Evolutionary conservation across 805 yeast genomes (phyloP), one percentile per base, ranked within the genome.

Genomic region (Hanseniaspora clermontiae): DNA sequence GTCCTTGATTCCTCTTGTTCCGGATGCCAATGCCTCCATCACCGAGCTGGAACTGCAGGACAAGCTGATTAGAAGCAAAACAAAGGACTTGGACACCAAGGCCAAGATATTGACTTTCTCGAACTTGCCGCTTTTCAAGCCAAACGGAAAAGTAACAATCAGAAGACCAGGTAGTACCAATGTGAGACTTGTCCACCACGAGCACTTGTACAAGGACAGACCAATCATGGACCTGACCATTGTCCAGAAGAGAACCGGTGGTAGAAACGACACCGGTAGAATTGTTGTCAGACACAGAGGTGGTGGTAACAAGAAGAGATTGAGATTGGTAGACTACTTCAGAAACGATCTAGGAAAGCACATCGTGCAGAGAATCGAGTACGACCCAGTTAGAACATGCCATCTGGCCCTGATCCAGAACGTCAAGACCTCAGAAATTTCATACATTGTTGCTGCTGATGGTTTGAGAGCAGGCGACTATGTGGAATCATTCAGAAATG

Each of bases 201-300:
- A 87, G 15, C 86, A 93, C 69, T 73, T 93, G 60, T 84, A 86
- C 78, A 85, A 83, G 66, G 96, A 96, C 10, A 76, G 83, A 55
- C 96, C 97, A 1, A 72, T 84, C 58, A 76, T 76, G 66, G 81
- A 82, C 47, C 76, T 93, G 65, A 91, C 98, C 0, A 77, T 77
- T 37, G 79, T 89, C 17, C 80, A 79, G 65, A 79, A 82, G 65
- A 78, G 80, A 57, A 80, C 82, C 49, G 84, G 95, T 55, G 98
- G 98, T 61, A 83, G 98, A 73, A 90, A 91, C 69, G 76, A 84
- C 70, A 74, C 84, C 4, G 98, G 98, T 62, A 78, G 79, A 62
- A 87, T 93, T 64, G 88, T 96, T 5, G 84, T 87, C 49, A 81
- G 98, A 67, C 96, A 93, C 69, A 81, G 95, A 69, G 98, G 97